These are phyloP conservation scores for Solanum commersonii DNA, from an alignment of 257 asterid genomes.

Conservation along the genomic window DNA sequence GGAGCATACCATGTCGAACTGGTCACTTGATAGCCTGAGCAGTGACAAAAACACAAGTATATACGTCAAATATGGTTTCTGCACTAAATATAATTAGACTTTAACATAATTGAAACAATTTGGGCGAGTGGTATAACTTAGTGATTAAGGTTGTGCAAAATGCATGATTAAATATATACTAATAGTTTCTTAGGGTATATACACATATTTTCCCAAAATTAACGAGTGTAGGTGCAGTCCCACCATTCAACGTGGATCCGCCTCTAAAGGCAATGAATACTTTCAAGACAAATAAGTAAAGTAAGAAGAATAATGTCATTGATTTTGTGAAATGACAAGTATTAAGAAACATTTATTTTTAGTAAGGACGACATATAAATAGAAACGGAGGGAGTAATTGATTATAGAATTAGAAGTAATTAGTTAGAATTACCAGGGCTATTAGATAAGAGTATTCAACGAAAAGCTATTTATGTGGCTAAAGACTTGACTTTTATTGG, in stretches of 20 bases:
- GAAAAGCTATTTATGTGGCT: neutral
- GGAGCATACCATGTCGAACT: neutral
- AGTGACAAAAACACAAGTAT: neutral
- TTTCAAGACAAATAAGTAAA: neutral
- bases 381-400: neutral
- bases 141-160: neutral
- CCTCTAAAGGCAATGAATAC: neutral
- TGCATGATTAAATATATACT: neutral
- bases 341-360: too few relatives aligned
- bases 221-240: neutral
- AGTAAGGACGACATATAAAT: neutral
- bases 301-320: neutral
- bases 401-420: neutral
- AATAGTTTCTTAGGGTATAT: neutral
- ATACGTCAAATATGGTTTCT: neutral
- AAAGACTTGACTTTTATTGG: conserved; percentile 1
- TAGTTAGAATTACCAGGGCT: neutral
- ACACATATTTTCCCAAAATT: neutral
- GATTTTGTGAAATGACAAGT: neutral
- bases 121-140: neutral
- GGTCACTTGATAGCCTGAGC: neutral
- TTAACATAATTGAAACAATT: neutral
- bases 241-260: neutral
- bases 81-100: neutral
- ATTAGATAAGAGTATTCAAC: neutral